Percentiles rank a stretch among this genome's conserved stretches.
These are phyloP conservation scores for Penicillium sp. DNA, from an alignment of 2,329 filamentous ascomycete genomes.

Conservation along the genomic window DNA sequence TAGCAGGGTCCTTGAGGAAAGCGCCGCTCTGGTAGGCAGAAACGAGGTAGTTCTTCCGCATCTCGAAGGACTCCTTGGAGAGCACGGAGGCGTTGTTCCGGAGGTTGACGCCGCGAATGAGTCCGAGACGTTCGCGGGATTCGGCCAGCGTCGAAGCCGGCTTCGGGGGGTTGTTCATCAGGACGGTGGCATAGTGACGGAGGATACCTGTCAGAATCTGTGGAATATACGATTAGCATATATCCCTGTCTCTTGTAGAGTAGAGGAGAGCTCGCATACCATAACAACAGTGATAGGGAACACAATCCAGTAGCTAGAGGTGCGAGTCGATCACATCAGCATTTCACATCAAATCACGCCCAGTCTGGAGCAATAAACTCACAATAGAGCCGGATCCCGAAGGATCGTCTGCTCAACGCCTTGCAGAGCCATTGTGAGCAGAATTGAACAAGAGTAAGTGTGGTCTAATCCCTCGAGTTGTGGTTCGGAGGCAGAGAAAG, in stretches of 20 bases:
- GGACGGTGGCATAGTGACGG: conserved; percentile 88
- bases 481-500: too few relatives aligned
- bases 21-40: conserved; percentile 73
- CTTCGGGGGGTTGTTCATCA: conserved; percentile 79
- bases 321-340: too few relatives aligned
- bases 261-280: conserved; percentile 48
- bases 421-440: too few relatives aligned
- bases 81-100: conserved; percentile 76
- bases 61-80: conserved; percentile 65
- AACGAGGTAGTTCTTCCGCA: conserved; percentile 71
- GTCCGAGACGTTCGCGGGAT: conserved; percentile 70
- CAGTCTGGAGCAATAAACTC: too few relatives aligned
- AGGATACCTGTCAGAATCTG: conserved; percentile 87
- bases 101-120: conserved; percentile 74
- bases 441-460: too few relatives aligned
- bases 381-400: conserved; percentile 97
- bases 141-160: conserved; percentile 55
- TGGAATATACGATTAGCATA: too few relatives aligned
- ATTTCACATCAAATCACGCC: too few relatives aligned
- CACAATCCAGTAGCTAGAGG: conserved; percentile 91
- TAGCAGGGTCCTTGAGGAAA: conserved; percentile 82
- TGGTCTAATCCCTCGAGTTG: conserved; percentile 61
- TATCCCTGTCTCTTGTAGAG: too few relatives aligned
- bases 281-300: conserved; percentile 96
- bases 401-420: conserved; percentile 93